Base-by-base conservation (phyloP, 2,329 filamentous ascomycete genomes). In the Orbilia oligospora region DNA sequence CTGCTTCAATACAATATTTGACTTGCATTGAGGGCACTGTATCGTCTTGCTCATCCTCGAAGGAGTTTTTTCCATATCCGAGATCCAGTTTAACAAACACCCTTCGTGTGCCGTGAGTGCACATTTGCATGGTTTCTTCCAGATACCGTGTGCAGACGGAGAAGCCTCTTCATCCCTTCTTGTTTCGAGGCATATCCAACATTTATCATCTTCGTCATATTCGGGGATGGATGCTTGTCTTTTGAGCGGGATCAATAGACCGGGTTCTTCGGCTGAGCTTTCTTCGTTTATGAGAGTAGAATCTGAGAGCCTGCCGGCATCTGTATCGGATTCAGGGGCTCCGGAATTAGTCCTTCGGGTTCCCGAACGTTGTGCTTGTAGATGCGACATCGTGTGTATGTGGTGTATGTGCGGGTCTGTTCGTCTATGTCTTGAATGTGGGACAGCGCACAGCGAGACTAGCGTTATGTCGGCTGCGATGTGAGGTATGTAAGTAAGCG, bases 81-180 rank as follows among this genome's bases (percentile, higher is more conserved):
- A 91, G 18, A 98, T 91, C 94, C 94, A 99, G 82, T 93, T 92
- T 46, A 98, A 87, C 81, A 98, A 88, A 83, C 94, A 97, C 77
- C 90, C 89, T 84, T 98, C 94, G 84, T 99, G 96, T 0, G 94
- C 96, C 71, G 93, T 92, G 46, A 99, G 87, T 12, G 93, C 94
- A 85, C 96, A 99, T 0, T 91, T 92, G 83, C 96, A 99, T 0
- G 96, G 94, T 69, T 92, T 92, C 53, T 93, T 90, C 95, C 96
- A 99, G 69, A 86, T 84, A 16, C 79, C 79, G 12, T 79, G 71
- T 81, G 88, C 87, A 1, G 87, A 86, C 8, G 88, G 88, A 49
- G 75, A 69, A n/a, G 80, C 69, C n/a, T 86, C 86, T 72, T 91
- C 90, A 82, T 91, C 90, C 5, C 87, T 90, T 81, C 90, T 88